These are phyloP conservation scores for Pezicula rhizophila DNA, from an alignment of 2,329 filamentous ascomycete genomes.

Conservation along the genomic window DNA sequence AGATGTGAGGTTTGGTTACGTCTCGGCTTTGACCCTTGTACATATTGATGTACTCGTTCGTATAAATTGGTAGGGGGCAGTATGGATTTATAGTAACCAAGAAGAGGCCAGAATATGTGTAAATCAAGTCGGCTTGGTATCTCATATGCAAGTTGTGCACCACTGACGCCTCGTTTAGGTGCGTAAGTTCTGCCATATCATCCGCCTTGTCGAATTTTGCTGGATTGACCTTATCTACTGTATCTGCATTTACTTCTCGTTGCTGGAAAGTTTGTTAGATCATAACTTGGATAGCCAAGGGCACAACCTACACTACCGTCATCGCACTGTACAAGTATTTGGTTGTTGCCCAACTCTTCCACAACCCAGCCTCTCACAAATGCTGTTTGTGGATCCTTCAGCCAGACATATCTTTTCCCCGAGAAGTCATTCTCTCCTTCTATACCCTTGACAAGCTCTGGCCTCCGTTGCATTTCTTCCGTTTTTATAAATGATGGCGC, in stretches of 20 bases:
- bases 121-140: constrained; percentile 94
- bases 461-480: constrained; percentile 60
- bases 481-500: constrained; percentile 93
- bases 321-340: constrained; percentile 83
- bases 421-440: constrained; percentile 99
- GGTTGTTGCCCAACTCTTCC: constrained; percentile 65
- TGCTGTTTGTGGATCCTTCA: constrained; percentile 78
- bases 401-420: constrained; percentile 96
- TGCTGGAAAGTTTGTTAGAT: constrained; percentile 48
- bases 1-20: constrained; percentile 95
- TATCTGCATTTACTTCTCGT: constrained; percentile 78
- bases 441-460: constrained; percentile 61
- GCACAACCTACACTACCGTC: constrained; percentile 68
- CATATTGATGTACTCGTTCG: constrained; percentile 95
- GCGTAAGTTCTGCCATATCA: constrained; percentile 98
- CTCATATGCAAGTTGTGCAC: constrained; percentile 94
- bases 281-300: background rate
- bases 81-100: constrained; percentile 97
- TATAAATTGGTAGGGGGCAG: constrained; percentile 89
- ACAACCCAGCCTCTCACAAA: constrained; percentile 92
- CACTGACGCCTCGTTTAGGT: constrained; percentile 95
- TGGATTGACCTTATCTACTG: constrained; percentile 97
- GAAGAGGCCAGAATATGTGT: constrained; percentile 96
- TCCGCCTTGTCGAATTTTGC: constrained; percentile 99
- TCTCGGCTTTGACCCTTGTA: constrained; percentile 88